Evolutionary conservation across 257 asterid species (phyloP), one percentile per base, ranked within the genome.

Genomic region (Fraxinus anomala): DNA sequence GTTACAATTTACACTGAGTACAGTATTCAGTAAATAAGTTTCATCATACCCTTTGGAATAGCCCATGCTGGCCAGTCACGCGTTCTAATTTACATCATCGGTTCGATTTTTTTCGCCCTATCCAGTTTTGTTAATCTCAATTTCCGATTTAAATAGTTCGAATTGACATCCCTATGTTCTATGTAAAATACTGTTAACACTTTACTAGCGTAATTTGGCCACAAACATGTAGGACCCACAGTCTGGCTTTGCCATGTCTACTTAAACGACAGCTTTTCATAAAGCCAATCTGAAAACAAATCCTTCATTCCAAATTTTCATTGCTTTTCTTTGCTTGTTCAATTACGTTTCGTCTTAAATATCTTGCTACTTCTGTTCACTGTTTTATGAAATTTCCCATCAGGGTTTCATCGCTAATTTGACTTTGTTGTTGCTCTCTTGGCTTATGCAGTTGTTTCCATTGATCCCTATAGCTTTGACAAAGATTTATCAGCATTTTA

Each of bases 401-500:
- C 79, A 85, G 56, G 56, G 63, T 77, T 36, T 74, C 84, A 26
- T 24, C 17, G 56, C n/a, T 73, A 73, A 10, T 49, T 51, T 10
- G 69, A 59, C 14, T 24, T 26, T 63, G 36, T 6, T 63, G 69
- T 63, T 63, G 36, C 69, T 63, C 36, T 63, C 16, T 63, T 24
- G 69, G 36, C 69, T 63, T 3, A 63, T 63, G 69, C 69, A 63
- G 24, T 63, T 23, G 34, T 23, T 7, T 24, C 69, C 33, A 24
- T 26, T 0, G 69, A 63, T 26, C 2, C 34, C 69, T 3, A 0
- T 63, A 24, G 10, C 17, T 63, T 23, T 11, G 6, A 23, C 12
- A 36, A 7, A 56, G 33, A 23, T 23, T 61, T 23, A 2, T 61
- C 16, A 1, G 4, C 69, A 26, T 23, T 11, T 24, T 42, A 42